A percentile compares a stretch with the other conserved stretches of the same genome.
Conservation (phyloP, 208 protist species). For the Phytomonas sp. region DNA sequence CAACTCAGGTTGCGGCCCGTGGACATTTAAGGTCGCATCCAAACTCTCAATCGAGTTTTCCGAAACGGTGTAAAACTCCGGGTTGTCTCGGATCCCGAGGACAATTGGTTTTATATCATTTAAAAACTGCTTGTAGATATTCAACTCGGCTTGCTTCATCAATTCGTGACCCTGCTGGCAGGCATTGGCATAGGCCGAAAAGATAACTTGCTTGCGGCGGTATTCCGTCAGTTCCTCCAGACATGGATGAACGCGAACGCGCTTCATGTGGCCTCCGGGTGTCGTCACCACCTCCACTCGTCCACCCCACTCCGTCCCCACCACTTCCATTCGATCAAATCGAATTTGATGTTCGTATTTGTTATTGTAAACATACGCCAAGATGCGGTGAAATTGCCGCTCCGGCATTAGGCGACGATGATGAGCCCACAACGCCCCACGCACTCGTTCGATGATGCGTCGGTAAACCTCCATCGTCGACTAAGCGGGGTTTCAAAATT, state of each 20-base stretch:
- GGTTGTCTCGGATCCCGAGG: slow-evolving; percentile 87
- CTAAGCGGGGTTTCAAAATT: not conserved
- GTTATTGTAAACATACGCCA: slow-evolving; percentile 91
- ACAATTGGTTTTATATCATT: slow-evolving; percentile 84
- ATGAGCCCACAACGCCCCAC: slow-evolving; percentile 86
- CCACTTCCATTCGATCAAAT: slow-evolving; percentile 84
- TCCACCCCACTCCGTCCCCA: slow-evolving; percentile 70
- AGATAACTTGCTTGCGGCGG: slow-evolving; percentile 60
- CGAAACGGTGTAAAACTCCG: slow-evolving; percentile 88
- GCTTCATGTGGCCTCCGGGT: slow-evolving; percentile 73
- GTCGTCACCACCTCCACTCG: slow-evolving; percentile 85
- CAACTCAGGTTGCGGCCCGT: slow-evolving; percentile 8
- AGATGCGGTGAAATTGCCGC: slow-evolving; percentile 86
- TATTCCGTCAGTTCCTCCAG: slow-evolving; percentile 63
- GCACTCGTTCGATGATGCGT: slow-evolving; percentile 83
- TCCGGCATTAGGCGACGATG: slow-evolving; percentile 87
- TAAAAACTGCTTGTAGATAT: slow-evolving; percentile 88
- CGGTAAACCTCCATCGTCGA: slow-evolving; percentile 83
- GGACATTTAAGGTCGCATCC: slow-evolving; percentile 46
- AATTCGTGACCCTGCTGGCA: slow-evolving; percentile 52
- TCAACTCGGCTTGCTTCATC: slow-evolving; percentile 84
- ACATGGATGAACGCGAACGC: slow-evolving; percentile 72
- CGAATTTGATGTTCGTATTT: slow-evolving; percentile 92
- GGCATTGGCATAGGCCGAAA: slow-evolving; percentile 80
- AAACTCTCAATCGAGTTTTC: slow-evolving; percentile 63